phyloP scores from a whole-genome alignment of 306 rosid genomes.

The Cucurbita argyrosperma region DNA sequence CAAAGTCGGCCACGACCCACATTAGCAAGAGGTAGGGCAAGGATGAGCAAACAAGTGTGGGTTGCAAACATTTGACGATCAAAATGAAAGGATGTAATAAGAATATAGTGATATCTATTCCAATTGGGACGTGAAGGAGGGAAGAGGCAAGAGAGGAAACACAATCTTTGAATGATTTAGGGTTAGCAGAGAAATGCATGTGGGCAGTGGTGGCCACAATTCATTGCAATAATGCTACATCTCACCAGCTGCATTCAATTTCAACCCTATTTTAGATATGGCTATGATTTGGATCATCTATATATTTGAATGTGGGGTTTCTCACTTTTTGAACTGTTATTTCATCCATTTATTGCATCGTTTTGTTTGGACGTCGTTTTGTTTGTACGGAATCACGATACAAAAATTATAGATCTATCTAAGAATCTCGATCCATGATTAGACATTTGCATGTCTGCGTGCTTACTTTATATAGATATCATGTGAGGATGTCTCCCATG shows the following conservation, averaged over 20 bases:
- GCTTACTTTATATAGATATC: not conserved
- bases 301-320: not conserved
- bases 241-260: conserved; percentile 1
- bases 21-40: not conserved
- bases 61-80: not conserved
- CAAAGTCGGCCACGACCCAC: too few species aligned
- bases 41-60: not conserved
- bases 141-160: not conserved
- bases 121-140: not conserved
- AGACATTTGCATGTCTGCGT: not conserved
- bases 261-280: not conserved
- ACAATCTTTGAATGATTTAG: conserved; percentile 2
- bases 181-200: not conserved
- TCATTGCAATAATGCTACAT: not conserved
- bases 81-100: not conserved
- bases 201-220: not conserved
- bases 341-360: not conserved
- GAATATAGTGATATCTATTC: not conserved
- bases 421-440: not conserved
- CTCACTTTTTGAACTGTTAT: not conserved
- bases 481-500: not conserved
- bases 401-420: not conserved
- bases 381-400: not conserved
- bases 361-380: not conserved
- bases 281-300: not conserved